These are phyloP conservation scores for Spergularia marina DNA, from an alignment of 148 eudicot species.

Conservation along the genomic window DNA sequence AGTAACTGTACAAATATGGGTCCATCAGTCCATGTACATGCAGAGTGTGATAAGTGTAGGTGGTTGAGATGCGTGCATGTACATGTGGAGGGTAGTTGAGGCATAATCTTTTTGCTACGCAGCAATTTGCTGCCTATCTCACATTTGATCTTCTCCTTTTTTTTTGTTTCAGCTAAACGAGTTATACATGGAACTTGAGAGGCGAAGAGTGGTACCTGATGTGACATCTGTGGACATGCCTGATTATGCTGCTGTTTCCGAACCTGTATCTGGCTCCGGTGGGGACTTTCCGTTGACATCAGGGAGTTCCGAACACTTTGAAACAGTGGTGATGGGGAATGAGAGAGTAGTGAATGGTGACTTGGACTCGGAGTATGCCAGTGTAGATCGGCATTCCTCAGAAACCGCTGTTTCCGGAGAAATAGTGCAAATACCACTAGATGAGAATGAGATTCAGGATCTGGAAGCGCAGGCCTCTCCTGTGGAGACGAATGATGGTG, in stretches of 20 bases:
- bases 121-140: not conserved
- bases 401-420: slow-evolving; percentile 50
- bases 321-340: slow-evolving; percentile 26
- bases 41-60: slow-evolving; percentile 4
- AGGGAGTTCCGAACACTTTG: slow-evolving; percentile 29
- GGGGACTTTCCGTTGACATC: slow-evolving; percentile 26
- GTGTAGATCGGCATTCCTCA: slow-evolving; percentile 30
- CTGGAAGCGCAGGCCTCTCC: slow-evolving; percentile 22
- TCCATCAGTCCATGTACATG: not conserved
- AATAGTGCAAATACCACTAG: slow-evolving; percentile 74
- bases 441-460: slow-evolving; percentile 48
- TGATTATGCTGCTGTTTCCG: slow-evolving; percentile 22
- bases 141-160: not conserved
- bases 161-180: slow-evolving; percentile 56
- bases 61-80: not conserved
- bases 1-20: not conserved
- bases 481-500: slow-evolving; percentile 27
- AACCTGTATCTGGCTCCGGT: slow-evolving; percentile 29
- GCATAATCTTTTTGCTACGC: not conserved
- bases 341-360: slow-evolving; percentile 27
- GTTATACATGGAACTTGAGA: slow-evolving; percentile 57
- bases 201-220: slow-evolving; percentile 23
- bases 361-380: slow-evolving; percentile 21
- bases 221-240: slow-evolving; percentile 28
- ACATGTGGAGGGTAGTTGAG: not conserved